A percentile compares a stretch with the other conserved stretches of the same genome.
phyloP scores from a whole-genome alignment of 176 grass and related monocot genomes.

The barley (Hordeum vulgare) region MorexV3_pseudomolecules_assembly NC_058518.1:13864461-13864960 shows the following conservation, averaged over 20 bases:
- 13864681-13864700: not conserved
- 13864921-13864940: conserved; percentile 47
- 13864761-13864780: conserved; percentile 20
- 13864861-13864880: conserved; percentile 78
- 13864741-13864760: not conserved
- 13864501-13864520: not conserved
- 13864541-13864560: conserved; percentile 14
- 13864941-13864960: conserved; percentile 30
- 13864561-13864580: not conserved
- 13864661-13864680: not conserved
- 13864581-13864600: conserved; percentile 13
- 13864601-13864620: not conserved
- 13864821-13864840: conserved; percentile 60
- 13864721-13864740: not conserved
- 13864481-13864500: not conserved
- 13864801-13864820: conserved; percentile 62
- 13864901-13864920: conserved; percentile 50
- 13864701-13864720: not conserved
- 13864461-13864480: not conserved
- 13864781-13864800: conserved; percentile 59
- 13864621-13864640: not conserved
- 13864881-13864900: conserved; percentile 55
- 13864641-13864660: not conserved
- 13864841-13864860: conserved; percentile 62
- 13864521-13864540: conserved; percentile 11